These are phyloP conservation scores for Dysphania ambrosioides DNA, from an alignment of 148 eudicot genomes.

Conservation along the genomic window DNA sequence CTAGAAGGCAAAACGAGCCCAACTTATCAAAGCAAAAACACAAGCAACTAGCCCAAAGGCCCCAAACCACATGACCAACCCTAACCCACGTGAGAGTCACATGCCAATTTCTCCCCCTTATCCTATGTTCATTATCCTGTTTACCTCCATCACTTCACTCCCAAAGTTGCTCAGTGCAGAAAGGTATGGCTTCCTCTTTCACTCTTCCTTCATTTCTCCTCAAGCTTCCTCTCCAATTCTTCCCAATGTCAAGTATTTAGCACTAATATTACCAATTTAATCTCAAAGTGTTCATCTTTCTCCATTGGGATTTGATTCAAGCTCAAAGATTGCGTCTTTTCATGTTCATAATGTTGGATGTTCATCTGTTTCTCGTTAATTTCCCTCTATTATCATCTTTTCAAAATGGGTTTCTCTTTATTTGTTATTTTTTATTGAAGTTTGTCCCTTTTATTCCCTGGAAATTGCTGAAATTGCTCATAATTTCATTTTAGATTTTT, in stretches of 20 bases:
- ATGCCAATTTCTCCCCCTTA: slow-evolving; percentile 5
- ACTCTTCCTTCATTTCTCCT: not conserved
- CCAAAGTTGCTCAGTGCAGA: slow-evolving; percentile 1
- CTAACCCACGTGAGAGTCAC: slow-evolving; percentile 20
- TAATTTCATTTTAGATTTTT: not conserved
- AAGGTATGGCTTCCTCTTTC: slow-evolving; percentile 13
- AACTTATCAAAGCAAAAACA: not conserved
- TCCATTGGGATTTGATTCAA: too few species aligned
- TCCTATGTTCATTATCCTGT: slow-evolving; percentile 13
- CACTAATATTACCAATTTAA: not conserved
- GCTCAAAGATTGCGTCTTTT: too few species aligned
- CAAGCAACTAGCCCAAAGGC: not conserved
- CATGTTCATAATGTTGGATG: not conserved
- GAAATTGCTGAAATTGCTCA: not conserved
- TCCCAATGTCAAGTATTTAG: not conserved
- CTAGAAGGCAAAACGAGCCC: not conserved
- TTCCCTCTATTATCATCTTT: not conserved
- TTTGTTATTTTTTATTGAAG: not conserved
- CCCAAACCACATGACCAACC: too few species aligned
- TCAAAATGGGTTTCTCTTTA: not conserved
- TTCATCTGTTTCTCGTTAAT: not conserved
- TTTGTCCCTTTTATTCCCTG: not conserved
- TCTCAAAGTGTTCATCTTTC: not conserved
- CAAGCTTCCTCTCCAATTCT: not conserved
- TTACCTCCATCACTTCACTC: not conserved